Evolutionary conservation across 192 early-diverging fungal genomes (phyloP), one percentile per base, ranked within the genome.

Genomic region (Backusella luteola): DNA sequence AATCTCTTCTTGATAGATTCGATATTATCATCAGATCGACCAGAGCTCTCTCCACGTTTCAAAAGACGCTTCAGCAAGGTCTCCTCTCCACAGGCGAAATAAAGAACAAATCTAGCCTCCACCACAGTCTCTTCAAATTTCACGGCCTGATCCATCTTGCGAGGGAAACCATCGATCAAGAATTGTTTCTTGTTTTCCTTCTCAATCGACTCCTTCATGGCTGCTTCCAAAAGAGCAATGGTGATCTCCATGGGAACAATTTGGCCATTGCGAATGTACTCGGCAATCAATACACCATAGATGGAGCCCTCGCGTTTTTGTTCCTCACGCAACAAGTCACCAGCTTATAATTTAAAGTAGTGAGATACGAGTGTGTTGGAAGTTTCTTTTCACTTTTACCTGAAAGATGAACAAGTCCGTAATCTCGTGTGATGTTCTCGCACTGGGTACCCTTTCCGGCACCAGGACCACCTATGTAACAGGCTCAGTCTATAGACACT

Each of bases 1-100:
- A 99, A 99, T n/a, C 98, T 90, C 87, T 99, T 99, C 76, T 89
- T 90, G 90, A 99, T 99, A 9, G 92, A 92, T 76, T 98, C 96
- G 41, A 94, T 89, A 79, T 99, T 98, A 80, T 99, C 98, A 79
- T 99, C 98, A 15, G 89, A 81, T 38, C 98, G 87, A 1, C 97
- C 97, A 63, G 91, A 93, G 19, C 93, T 98, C 79, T 98, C 93
- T 3, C 96, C 97, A 75, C 98, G 91, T 80, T 97, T 94, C 82
- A 96, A 79, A 77, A 99, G 83, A 38, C 98, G 91, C 80, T 89
- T 87, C 52, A 96, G 84, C 91, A 99, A 89, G 66, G 92, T 91
- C 35, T 94, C 88, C 84, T 99, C 96, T 15, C 94, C 90, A 83
- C 96, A 98, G 67, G 96, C 94, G 85, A 97, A 96, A 88, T 94